Base-by-base conservation (phyloP, 768 basidiomycete species). In the Russula vinacea region DNA sequence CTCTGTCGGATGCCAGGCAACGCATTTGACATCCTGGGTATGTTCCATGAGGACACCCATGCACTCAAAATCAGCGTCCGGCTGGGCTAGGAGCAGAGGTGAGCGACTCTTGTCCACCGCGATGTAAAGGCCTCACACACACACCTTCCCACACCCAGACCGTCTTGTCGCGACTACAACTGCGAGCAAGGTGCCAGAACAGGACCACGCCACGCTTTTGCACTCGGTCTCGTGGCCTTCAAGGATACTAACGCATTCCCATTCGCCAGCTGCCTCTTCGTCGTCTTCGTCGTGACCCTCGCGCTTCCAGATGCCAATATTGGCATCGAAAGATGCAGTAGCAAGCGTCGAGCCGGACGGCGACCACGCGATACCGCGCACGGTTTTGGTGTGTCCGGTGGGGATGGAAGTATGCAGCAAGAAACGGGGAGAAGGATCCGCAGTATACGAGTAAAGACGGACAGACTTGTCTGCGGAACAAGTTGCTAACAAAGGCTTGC, bases 81-180 rank as follows among this genome's bases (percentile, higher is more conserved):
- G 93, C 62, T 90, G 88, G 2, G 90, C 95, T 95, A 68, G 60
- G 2, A n/a, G 14, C 13, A 16, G 51, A 17, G 51, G 51, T 64
- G 44, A 68, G 55, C 32, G 37, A 59, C 32, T 7, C 54, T 29
- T 13, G 16, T 39, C 19, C 42, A 37, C 37, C 26, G 42, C 35
- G 35, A n/a, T 2, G 32, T 37, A 40, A 47, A 35, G 39, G n/a
- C n/a, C n/a, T 8, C 29, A 29, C 29, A 29, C 56, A 70, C 78
- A 70, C 72, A 89, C 95, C 93, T 81, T 98, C 96, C 96, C 97
- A 99, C 40, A 99, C 84, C 97, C 97, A 98, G 0, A 98, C 94
- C 6, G 93, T 92, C 78, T 98, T 99, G 77, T 98, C 97, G 64
- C 97, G 80, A 69, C 91, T 90, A 72, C 95, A 98, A 66, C 89